Evolutionary conservation across 495 filamentous ascomycete species (phyloP).

Genomic region (Neurospora sp.): DNA sequence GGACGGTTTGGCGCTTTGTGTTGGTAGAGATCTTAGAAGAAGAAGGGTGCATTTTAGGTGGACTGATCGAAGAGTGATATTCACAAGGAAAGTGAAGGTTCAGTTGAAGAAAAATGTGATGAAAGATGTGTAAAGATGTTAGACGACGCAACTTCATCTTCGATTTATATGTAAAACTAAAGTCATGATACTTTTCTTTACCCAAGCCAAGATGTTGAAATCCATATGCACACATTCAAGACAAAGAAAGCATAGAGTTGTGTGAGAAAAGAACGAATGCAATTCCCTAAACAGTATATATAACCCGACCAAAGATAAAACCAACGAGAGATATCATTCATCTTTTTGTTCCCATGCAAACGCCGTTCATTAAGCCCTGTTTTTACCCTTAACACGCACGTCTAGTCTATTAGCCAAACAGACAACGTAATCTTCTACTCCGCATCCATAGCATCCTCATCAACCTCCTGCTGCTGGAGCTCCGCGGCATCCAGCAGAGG

Average conservation of each 20-base stretch:
- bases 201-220: not conserved
- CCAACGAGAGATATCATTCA: not conserved
- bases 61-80: too few relatives aligned
- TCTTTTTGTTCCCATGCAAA: not conserved
- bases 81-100: too few relatives aligned
- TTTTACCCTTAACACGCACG: not conserved
- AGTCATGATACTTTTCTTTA: too few relatives aligned
- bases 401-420: not conserved
- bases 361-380: not conserved
- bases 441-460: conserved; percentile 32
- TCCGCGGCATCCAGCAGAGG: conserved; percentile 21
- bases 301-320: not conserved
- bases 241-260: not conserved
- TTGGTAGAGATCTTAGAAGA: too few relatives aligned
- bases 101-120: too few relatives aligned
- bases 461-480: not conserved
- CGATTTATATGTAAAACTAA: too few relatives aligned
- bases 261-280: not conserved
- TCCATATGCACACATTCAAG: not conserved
- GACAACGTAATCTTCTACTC: conserved; percentile 6
- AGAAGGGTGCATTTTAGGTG: too few relatives aligned
- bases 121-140: too few relatives aligned
- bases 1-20: too few relatives aligned
- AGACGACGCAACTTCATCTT: too few relatives aligned
- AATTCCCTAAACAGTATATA: not conserved